phyloP scores from a whole-genome alignment of 148 eudicot genomes.

The Chenopodium suecicum region DNA sequence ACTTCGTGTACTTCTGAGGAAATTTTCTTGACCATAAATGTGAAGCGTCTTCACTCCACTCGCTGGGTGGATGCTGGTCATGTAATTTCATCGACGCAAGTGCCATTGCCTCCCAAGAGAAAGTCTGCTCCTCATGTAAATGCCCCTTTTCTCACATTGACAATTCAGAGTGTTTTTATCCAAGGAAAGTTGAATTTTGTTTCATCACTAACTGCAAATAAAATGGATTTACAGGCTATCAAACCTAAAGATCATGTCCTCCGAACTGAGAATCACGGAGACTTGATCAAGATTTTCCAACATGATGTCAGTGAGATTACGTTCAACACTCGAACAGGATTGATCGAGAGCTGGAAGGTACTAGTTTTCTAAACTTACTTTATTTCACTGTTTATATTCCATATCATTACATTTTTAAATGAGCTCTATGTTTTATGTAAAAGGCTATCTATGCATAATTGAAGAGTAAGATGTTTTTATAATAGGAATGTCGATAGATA shows the following conservation, averaged over 20 bases:
- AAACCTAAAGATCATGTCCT: constrained; percentile 36
- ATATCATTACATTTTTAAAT: not conserved
- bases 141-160: constrained; percentile 1
- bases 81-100: constrained; percentile 68
- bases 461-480: constrained; percentile 1
- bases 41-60: constrained; percentile 52
- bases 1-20: constrained; percentile 53
- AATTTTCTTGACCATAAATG: constrained; percentile 64
- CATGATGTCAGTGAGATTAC: constrained; percentile 56
- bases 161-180: not conserved
- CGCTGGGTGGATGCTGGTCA: constrained; percentile 88
- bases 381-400: not conserved
- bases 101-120: constrained; percentile 65
- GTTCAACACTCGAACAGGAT: constrained; percentile 59
- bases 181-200: not conserved
- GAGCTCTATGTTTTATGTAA: not conserved
- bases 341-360: constrained; percentile 91
- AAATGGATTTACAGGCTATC: constrained; percentile 41
- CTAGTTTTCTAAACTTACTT: not conserved
- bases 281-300: constrained; percentile 45
- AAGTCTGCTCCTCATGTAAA: constrained; percentile 53
- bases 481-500: not conserved
- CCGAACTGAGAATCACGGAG: constrained; percentile 46
- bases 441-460: not conserved
- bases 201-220: not conserved